Evolutionary conservation across 257 asterid species (phyloP).

Genomic region (Solanum tarapatanum): DNA sequence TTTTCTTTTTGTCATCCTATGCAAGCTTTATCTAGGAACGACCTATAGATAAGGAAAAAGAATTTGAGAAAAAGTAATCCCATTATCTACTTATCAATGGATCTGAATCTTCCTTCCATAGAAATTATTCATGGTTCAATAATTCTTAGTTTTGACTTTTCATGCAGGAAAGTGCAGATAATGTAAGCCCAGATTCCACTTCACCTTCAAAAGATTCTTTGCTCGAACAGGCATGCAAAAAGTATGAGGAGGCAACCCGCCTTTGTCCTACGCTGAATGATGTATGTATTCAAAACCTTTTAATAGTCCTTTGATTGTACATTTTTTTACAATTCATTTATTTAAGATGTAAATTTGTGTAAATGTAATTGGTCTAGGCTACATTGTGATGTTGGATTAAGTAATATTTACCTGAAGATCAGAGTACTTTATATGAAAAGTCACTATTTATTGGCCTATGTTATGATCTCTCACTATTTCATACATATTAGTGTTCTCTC

Average conservation of each 20-base stretch:
- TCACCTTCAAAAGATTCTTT: conserved; percentile 91
- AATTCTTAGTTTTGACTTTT: conserved; percentile 2
- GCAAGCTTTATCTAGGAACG: background rate
- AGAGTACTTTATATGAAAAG: background rate
- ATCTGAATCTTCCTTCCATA: background rate
- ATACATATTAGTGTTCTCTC: background rate
- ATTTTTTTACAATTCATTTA: background rate
- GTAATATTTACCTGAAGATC: background rate
- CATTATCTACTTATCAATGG: background rate
- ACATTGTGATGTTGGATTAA: background rate
- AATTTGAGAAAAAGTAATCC: background rate
- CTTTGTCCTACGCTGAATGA: conserved; percentile 95
- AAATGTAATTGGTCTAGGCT: background rate
- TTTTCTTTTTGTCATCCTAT: background rate
- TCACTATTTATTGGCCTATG: background rate
- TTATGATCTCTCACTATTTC: background rate
- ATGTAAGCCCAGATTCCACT: conserved; percentile 69
- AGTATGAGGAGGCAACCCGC: conserved; percentile 92
- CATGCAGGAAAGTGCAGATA: conserved; percentile 99
- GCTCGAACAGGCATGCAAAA: conserved; percentile 94
- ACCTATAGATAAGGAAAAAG: background rate
- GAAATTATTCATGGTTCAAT: background rate
- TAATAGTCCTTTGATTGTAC: background rate
- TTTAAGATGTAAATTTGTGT: background rate
- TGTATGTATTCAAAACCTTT: conserved; percentile 37